These are phyloP conservation scores for Leucosporidium yakuticum DNA, from an alignment of 768 basidiomycete genomes.

Conservation along the genomic window DNA sequence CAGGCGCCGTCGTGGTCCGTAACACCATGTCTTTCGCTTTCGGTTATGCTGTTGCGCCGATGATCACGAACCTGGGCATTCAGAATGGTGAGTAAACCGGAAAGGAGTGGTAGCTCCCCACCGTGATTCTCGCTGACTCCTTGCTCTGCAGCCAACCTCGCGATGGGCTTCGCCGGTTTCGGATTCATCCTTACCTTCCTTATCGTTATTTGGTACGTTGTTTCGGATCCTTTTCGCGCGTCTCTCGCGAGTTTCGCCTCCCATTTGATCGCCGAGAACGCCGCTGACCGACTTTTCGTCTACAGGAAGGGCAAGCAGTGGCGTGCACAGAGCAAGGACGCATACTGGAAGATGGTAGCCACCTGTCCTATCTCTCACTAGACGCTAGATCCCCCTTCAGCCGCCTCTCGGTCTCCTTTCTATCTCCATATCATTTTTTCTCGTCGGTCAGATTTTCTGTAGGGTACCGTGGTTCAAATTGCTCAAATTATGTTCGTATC, in stretches of 20 bases:
- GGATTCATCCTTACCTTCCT: background rate
- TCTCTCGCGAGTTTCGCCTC: too few species aligned
- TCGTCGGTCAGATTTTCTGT: too few species aligned
- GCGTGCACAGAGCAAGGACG: background rate
- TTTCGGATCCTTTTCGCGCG: too few species aligned
- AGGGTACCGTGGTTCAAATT: too few species aligned
- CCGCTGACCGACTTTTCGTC: background rate
- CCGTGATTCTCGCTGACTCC: background rate
- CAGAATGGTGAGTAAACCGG: background rate
- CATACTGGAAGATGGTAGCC: background rate
- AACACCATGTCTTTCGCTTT: background rate
- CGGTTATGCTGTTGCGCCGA: background rate
- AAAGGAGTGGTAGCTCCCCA: background rate
- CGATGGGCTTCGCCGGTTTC: background rate
- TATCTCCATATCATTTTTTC: too few species aligned
- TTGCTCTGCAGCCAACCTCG: background rate
- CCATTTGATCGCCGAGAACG: background rate
- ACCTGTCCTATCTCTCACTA: background rate
- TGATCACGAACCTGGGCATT: background rate
- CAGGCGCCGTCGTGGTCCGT: background rate
- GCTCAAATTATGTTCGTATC: too few species aligned
- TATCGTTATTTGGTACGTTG: background rate
- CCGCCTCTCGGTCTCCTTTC: too few species aligned
- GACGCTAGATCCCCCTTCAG: too few species aligned
- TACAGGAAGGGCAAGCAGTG: slow-evolving; percentile 1